A percentile compares a stretch with the other conserved stretches of the same genome.
These are phyloP conservation scores for Nymphaea thermarum DNA, from an alignment of 164 flowering plant species.

Conservation along the genomic window DNA sequence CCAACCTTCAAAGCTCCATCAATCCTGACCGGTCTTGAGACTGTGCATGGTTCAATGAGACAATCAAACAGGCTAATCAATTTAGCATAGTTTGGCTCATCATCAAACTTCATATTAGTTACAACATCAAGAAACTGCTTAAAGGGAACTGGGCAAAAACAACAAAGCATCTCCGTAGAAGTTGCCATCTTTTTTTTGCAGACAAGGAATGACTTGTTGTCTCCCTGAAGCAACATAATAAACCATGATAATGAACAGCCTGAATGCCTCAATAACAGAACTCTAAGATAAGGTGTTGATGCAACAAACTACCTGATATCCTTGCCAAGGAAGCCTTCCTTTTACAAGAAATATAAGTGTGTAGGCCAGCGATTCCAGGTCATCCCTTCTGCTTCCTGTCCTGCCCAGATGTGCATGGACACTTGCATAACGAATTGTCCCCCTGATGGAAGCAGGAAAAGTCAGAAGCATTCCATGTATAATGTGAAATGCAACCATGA, in stretches of 20 bases:
- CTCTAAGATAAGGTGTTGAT: neutral
- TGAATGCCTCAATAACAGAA: neutral
- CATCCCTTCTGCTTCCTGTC: conserved; percentile 88
- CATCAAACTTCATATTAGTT: conserved; percentile 80
- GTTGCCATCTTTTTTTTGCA: conserved; percentile 84
- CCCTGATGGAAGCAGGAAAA: conserved; percentile 25
- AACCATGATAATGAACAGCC: neutral
- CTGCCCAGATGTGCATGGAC: conserved; percentile 91
- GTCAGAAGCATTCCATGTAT: neutral
- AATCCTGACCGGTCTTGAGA: conserved; percentile 53
- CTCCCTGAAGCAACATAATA: conserved; percentile 39
- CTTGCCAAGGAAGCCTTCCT: conserved; percentile 92
- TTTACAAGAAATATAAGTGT: conserved; percentile 66
- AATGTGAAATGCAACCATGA: neutral
- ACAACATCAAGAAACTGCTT: conserved; percentile 68
- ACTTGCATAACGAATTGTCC: conserved; percentile 87
- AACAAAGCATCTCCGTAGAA: conserved; percentile 70
- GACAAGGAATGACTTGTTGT: conserved; percentile 81
- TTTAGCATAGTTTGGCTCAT: conserved; percentile 78
- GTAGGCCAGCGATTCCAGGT: conserved; percentile 84
- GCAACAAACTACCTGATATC: conserved; percentile 43
- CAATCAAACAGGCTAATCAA: conserved; percentile 60
- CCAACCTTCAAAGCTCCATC: conserved; percentile 80
- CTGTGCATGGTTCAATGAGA: conserved; percentile 44
- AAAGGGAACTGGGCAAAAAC: conserved; percentile 71